Evolutionary conservation across 495 filamentous ascomycete species (phyloP).

Genomic region (Penicillium parvum): DNA sequence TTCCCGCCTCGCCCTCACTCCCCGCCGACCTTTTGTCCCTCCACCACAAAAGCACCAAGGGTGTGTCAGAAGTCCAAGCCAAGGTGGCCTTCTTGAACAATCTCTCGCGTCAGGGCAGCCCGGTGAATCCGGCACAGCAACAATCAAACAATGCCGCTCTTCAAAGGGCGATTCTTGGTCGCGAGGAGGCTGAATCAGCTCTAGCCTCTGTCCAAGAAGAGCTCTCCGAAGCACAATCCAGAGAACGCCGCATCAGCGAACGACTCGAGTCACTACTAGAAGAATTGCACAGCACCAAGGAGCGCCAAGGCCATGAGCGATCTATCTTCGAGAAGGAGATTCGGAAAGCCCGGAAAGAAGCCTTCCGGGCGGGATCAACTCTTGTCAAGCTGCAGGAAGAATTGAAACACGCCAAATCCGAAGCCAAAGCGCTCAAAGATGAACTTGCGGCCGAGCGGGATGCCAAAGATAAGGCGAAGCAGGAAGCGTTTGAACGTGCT

Average conservation of each 20-base stretch:
- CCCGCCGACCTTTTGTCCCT: slow-evolving; percentile 40
- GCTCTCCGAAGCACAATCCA: slow-evolving; percentile 65
- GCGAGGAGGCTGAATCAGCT: slow-evolving; percentile 68
- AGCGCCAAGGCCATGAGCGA: slow-evolving; percentile 68
- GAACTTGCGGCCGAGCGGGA: slow-evolving; percentile 49
- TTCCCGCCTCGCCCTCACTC: slow-evolving; percentile 50
- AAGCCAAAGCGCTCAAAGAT: slow-evolving; percentile 48
- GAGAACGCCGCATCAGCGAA: slow-evolving; percentile 71
- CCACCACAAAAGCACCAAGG: slow-evolving; percentile 39
- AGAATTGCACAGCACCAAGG: slow-evolving; percentile 68
- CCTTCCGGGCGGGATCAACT: slow-evolving; percentile 73
- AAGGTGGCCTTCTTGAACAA: slow-evolving; percentile 83
- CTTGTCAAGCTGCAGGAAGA: slow-evolving; percentile 80
- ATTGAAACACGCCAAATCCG: slow-evolving; percentile 61
- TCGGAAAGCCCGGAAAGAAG: slow-evolving; percentile 73
- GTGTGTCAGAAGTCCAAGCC: slow-evolving; percentile 71
- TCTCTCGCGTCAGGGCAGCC: slow-evolving; percentile 57
- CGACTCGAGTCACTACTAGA: slow-evolving; percentile 75
- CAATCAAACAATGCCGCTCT: slow-evolving; percentile 62
- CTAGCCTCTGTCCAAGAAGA: slow-evolving; percentile 55
- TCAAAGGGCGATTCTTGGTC: slow-evolving; percentile 73
- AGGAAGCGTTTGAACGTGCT: slow-evolving; percentile 72
- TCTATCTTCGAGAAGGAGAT: slow-evolving; percentile 82
- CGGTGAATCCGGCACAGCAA: slow-evolving; percentile 47
- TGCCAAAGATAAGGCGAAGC: slow-evolving; percentile 53